Evolutionary conservation across 306 rosid genomes (phyloP), one percentile per base, ranked within the genome.

Genomic region (Casuarina equisetifolia): DNA sequence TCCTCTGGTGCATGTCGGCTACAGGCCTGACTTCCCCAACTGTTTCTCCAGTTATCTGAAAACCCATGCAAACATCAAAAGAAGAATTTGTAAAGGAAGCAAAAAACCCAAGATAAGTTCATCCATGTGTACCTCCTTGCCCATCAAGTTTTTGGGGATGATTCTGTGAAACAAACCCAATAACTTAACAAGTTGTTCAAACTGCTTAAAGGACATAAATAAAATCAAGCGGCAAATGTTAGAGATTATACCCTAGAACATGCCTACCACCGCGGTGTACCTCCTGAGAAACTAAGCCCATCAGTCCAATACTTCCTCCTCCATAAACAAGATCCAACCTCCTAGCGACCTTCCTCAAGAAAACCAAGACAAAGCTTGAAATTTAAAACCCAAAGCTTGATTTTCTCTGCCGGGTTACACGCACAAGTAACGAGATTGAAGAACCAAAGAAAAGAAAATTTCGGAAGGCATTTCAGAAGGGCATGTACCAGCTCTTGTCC

Each of bases 1-100:
- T 81, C 68, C 84, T 76, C 16, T 81, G 81, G 52, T 81, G 84
- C 84, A 81, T 81, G 80, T 76, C 74, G 25, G 80, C 84, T 19
- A 81, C 84, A 17, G 80, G 46, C 78, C 74, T 78, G 77, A 81
- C 84, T 70, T 76, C 84, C 40, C 84, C 84, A 6, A 71, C 62
- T 62, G 84, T 76, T 76, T 81, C 84, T 35, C 84, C 84, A 25
- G 81, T 81, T 19, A 76, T 81, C 84, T 81, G 46, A 44, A 70
- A 69, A 43, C 44, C 16, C 81, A 69, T 6, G 35, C 51, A 4
- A 45, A 36, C 59, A 15, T 19, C 6, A 16, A 6, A 36, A 32
- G 6, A 35, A 0, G 35, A 32, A 32, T 59, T n/a, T 59, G 9
- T 9, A 61, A 4, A 62, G 12, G 42, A 62, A 5, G 0, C 0